phyloP scores from a whole-genome alignment of 306 rosid genomes.

The Prunus dulcis region DNA sequence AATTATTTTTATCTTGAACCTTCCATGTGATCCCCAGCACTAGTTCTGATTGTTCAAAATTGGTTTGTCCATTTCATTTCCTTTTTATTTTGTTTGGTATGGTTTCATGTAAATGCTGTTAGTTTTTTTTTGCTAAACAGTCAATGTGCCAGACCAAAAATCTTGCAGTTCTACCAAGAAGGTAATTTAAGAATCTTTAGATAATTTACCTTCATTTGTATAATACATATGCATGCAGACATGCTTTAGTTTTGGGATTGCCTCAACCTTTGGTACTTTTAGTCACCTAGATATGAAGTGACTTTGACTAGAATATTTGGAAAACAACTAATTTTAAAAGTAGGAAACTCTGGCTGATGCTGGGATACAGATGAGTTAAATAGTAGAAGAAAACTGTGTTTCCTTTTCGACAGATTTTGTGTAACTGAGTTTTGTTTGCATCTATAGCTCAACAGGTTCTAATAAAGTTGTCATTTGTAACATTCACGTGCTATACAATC shows the following conservation, averaged over 20 bases:
- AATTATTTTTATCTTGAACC: constrained; percentile 7
- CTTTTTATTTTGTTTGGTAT: constrained; percentile 2
- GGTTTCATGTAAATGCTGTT: constrained; percentile 2
- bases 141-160: constrained; percentile 33
- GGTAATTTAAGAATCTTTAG: constrained; percentile 42
- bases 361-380: background rate
- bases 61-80: background rate
- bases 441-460: constrained; percentile 53
- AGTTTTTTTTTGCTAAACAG: constrained; percentile 39
- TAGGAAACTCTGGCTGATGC: background rate
- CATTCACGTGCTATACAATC: constrained; percentile 89
- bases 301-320: background rate
- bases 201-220: constrained; percentile 13
- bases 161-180: constrained; percentile 37
- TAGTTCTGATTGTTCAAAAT: background rate
- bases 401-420: background rate
- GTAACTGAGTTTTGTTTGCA: background rate
- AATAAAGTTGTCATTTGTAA: constrained; percentile 77
- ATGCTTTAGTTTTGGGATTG: constrained; percentile 4
- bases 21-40: background rate
- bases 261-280: background rate
- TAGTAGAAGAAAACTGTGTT: background rate
- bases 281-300: background rate
- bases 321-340: background rate
- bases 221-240: background rate